Base-by-base conservation (phyloP, 495 filamentous ascomycete species). In the Talaromyces nanjingensis region DNA sequence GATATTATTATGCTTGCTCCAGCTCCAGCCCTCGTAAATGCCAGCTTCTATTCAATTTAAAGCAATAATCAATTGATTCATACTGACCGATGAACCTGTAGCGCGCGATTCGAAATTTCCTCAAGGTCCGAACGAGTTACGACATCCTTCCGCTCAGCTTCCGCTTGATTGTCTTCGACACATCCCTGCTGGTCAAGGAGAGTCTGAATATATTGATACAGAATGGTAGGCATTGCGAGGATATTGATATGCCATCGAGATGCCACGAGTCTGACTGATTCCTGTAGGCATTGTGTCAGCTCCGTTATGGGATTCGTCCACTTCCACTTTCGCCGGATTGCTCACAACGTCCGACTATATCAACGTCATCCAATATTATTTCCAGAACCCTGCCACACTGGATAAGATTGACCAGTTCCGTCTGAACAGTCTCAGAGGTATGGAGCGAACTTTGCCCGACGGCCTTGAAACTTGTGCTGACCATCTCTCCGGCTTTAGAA, bases 351-450 rank as follows among this genome's bases (percentile, higher is more conserved):
- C 91, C 65, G 94, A 99, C 74, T 99, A 94, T 74, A 81, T 99
- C 80, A 99, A 99, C 73, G 89, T 99, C 62, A 96, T 99, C 60
- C 96, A 98, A 76, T 99, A 98, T 75, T 98, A 98, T 79, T 98
- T 94, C 87, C 93, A 98, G 77, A 96, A 93, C 69, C 96, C 96
- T 16, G 91, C 93, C 53, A 88, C 91, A 12, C 82, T 99, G 61
- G 86, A 87, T 63, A 84, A 92, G 70, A 89, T 98, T 70, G 94
- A 98, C 70, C 89, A 96, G 71, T 98, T 99, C 76, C 90, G 91
- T 37, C 79, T 99, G 58, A 92, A 91, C 78, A 96, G 91, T 70
- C 86, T 99, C 59, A 83, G 93, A 83, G 92, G 93, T 97, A 64
- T 53, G 22, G 12, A 20, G 1, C 5, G n/a, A 11, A 45, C 16